Conservation (phyloP, 768 basidiomycete genomes). For the Mrakia gelida region DNA sequence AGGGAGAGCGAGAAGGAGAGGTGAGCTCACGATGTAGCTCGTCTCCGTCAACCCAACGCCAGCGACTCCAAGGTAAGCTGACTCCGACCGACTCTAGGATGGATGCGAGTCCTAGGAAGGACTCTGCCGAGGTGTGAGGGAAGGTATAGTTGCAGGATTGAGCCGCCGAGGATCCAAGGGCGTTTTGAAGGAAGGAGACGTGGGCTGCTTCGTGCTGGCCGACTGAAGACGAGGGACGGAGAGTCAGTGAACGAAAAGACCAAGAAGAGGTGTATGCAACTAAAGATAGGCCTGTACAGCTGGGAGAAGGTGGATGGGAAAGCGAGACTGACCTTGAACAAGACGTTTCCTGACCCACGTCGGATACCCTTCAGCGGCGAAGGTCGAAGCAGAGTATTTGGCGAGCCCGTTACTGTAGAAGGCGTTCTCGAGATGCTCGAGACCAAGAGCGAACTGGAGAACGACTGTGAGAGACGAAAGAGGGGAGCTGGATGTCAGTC, state of each 20-base stretch:
- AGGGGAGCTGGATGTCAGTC: background rate
- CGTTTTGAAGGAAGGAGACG: constrained; percentile 52
- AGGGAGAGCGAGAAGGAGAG: background rate
- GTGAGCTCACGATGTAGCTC: background rate
- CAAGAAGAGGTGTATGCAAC: background rate
- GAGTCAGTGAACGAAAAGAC: background rate
- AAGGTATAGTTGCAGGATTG: constrained; percentile 47
- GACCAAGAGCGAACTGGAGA: background rate
- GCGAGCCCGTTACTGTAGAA: constrained; percentile 42
- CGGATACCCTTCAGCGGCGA: constrained; percentile 43
- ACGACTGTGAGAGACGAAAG: background rate
- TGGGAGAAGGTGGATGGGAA: background rate
- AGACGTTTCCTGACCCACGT: background rate
- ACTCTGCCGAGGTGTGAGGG: constrained; percentile 50
- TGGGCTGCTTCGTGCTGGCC: constrained; percentile 56
- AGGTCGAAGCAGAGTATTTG: constrained; percentile 53
- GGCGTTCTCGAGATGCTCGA: constrained; percentile 10
- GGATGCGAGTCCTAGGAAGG: constrained; percentile 55
- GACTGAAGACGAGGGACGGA: background rate
- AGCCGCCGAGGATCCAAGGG: constrained; percentile 48
- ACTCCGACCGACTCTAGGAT: constrained; percentile 58
- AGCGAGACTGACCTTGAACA: background rate
- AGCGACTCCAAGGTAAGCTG: constrained; percentile 57
- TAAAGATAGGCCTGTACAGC: background rate
- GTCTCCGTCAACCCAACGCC: background rate